These are phyloP conservation scores for Fraxinus nigra DNA, from an alignment of 305 asterid genomes.

Conservation along the genomic window DNA sequence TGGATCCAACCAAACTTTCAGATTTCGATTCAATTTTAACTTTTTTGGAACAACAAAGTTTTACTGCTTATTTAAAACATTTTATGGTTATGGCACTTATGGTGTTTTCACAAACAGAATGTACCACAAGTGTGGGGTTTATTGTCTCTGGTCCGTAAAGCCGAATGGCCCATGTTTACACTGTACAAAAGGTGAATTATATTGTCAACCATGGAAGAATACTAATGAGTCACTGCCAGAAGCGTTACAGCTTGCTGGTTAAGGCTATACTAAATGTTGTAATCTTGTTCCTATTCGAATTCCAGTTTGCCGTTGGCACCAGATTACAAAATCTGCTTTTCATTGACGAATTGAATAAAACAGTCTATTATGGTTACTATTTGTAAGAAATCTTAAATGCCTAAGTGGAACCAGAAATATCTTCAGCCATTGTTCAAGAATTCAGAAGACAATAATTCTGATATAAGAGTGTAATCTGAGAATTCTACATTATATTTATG, in stretches of 20 bases:
- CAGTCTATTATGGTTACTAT: background rate
- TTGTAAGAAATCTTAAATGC: too few species aligned
- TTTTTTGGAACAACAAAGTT: background rate
- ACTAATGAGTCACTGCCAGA: background rate
- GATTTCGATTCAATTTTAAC: background rate
- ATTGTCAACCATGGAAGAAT: background rate
- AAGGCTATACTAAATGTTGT: background rate
- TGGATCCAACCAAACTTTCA: background rate
- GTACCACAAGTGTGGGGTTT: background rate
- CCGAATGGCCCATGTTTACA: background rate
- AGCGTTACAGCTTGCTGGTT: background rate
- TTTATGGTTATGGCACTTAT: background rate
- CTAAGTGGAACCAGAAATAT: too few species aligned
- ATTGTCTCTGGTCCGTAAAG: background rate
- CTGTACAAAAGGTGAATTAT: too few species aligned
- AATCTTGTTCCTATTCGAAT: background rate
- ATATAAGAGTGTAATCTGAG: too few species aligned
- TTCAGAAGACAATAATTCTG: too few species aligned
- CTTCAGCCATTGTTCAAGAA: too few species aligned
- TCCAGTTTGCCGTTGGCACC: background rate
- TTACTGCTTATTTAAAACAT: background rate
- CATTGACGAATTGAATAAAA: background rate
- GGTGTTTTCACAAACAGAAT: background rate
- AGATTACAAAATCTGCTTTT: background rate
- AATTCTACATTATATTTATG: too few species aligned